Base-by-base conservation (phyloP, 2,329 filamentous ascomycete species). In the Aureobasidium sp. region DNA sequence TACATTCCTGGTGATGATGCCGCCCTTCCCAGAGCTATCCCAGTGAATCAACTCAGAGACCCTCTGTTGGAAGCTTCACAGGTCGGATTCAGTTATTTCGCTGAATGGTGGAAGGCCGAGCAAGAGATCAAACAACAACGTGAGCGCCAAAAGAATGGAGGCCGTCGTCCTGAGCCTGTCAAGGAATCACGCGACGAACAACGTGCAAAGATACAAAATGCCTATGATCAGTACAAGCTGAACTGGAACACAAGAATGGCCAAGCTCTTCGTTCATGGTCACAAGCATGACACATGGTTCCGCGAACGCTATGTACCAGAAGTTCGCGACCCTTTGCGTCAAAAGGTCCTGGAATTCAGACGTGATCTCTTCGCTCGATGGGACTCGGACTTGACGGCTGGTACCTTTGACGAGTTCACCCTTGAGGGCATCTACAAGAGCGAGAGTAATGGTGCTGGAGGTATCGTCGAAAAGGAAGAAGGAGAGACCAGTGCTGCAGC, bases 281-380 rank as follows among this genome's bases (percentile, higher is more conserved):
- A 99, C 76, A 96, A 96, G 73, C 86, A 87, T 47, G 94, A 99
- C 74, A 93, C 99, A 72, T 99, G 94, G 94, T 99, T 99, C 78
- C 90, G 88, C 68, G 94, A 99, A 76, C 87, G 91, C 72, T 99
- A 99, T 69, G 87, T 95, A 34, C 84, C 90, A 0, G 90, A 94
- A 67, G 85, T 93, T 61, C 83, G 90, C 58, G 87, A 92, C 67
- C 81, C 83, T 1, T 85, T 97, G 70, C 87, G 88, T 62, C 79
- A 80, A 64, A 88, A 90, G 69, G 79, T 97, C 59, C 88, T 88
- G 73, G 88, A 91, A 51, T 91, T 90, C 71, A 88, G 95, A 51
- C 85, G 87, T 44, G 85, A 84, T 15, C 84, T 86, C 58, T 97
- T 94, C 74, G 84, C 82, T 51, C 90, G 94, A 68, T 99, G 94